Conservation (phyloP, 1,284 basidiomycete genomes). For the Ceratobasidium sp. region DNA sequence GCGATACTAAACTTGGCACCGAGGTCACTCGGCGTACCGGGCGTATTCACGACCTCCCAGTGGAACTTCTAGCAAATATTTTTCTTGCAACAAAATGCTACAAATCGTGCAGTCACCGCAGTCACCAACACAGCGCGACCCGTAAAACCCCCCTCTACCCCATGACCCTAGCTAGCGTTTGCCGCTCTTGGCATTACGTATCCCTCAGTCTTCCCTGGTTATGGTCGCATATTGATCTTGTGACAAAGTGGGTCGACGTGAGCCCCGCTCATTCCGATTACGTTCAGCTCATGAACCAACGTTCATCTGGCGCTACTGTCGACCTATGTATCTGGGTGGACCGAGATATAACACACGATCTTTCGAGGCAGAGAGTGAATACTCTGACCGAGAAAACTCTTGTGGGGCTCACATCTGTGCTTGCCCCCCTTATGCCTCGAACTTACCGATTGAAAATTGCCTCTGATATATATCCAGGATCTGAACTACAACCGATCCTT, state of each 20-base stretch:
- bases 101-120: not conserved
- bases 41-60: not conserved
- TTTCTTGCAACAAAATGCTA: not conserved
- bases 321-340: not conserved
- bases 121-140: not conserved
- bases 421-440: not conserved
- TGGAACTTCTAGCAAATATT: not conserved
- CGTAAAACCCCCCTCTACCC: not conserved
- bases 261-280: not conserved
- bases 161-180: not conserved
- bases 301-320: not conserved
- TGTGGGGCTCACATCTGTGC: not conserved
- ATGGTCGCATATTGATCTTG: too few relatives aligned
- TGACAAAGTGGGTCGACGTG: not conserved
- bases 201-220: too few relatives aligned
- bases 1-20: too few relatives aligned
- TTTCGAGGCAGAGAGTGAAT: too few relatives aligned
- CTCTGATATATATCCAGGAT: not conserved
- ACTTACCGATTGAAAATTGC: not conserved
- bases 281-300: not conserved
- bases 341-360: too few relatives aligned
- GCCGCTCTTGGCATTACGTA: not conserved
- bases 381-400: too few relatives aligned
- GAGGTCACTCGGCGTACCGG: too few relatives aligned
- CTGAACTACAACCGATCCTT: not conserved